Evolutionary conservation across 1,284 basidiomycete genomes (phyloP).

Genomic region (Ustilago bromivora): DNA sequence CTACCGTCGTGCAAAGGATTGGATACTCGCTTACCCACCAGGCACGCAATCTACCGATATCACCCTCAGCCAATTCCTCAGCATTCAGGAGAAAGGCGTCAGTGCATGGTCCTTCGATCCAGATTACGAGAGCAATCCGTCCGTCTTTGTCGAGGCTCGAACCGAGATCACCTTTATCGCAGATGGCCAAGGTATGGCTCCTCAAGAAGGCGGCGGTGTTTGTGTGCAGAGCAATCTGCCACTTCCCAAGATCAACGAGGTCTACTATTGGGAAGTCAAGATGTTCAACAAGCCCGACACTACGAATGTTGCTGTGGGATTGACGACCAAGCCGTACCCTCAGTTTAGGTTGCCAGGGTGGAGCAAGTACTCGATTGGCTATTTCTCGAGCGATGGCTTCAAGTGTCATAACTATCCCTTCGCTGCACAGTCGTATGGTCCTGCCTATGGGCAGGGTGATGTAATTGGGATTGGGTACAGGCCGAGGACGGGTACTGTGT

Average conservation of each 20-base stretch:
- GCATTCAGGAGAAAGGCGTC: constrained; percentile 69
- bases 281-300: constrained; percentile 68
- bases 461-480: constrained; percentile 69
- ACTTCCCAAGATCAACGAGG: constrained; percentile 69
- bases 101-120: constrained; percentile 69
- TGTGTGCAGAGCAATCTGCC: constrained; percentile 68
- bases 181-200: constrained; percentile 68
- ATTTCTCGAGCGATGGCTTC: constrained; percentile 91
- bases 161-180: constrained; percentile 69
- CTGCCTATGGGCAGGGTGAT: constrained; percentile 84
- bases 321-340: constrained; percentile 69
- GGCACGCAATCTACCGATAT: constrained; percentile 65
- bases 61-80: constrained; percentile 67
- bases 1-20: constrained; percentile 89
- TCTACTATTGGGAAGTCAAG: constrained; percentile 70
- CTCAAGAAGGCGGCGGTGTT: constrained; percentile 67
- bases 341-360: constrained; percentile 74
- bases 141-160: constrained; percentile 66
- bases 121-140: constrained; percentile 67
- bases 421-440: constrained; percentile 85
- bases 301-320: constrained; percentile 64
- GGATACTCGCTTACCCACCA: constrained; percentile 65
- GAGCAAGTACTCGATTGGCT: constrained; percentile 91
- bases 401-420: constrained; percentile 98
- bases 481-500: constrained; percentile 67